Base-by-base conservation (phyloP, 169 alveolate genomes). In the Besnoitia besnoiti region DNA sequence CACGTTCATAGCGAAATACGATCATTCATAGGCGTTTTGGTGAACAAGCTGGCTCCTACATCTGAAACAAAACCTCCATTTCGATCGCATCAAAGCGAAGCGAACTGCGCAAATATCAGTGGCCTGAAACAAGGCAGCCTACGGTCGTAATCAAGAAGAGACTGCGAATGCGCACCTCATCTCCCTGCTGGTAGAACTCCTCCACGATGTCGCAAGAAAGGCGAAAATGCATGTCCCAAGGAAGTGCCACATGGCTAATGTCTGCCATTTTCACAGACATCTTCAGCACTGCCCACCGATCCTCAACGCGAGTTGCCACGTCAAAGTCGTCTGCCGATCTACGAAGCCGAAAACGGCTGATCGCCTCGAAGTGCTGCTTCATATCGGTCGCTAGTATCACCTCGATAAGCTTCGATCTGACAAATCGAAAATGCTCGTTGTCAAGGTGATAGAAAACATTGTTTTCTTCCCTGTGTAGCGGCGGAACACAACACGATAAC, bases 131-230 rank as follows among this genome's bases (percentile, higher is more conserved):
- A n/a, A n/a, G n/a, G n/a, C n/a, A n/a, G n/a, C n/a, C n/a, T n/a
- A n/a, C n/a, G n/a, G n/a, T n/a, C n/a, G n/a, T n/a, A n/a, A n/a
- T n/a, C n/a, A n/a, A n/a, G n/a, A n/a, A n/a, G n/a, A n/a, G n/a
- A n/a, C 51, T 84, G 39, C n/a, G 39, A 10, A 55, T 24, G 21
- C 93, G 21, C 51, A 89, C 93, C 62, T 95, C 97, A 46, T 95
- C 97, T 19, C 98, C 98, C 88, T 97, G 98, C 47, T 93, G 93
- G 93, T 95, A 96, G 91, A 95, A 96, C 89, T 97, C 98, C 88
- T 96, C 96, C 8, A 95, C 92, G 87, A 96, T 94, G 35, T 94
- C 91, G 76, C 92, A 92, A 24, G 97, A 94, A 97, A 97, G 95
- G 92, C 93, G 91, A 77, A 95, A 85, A 73, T 96, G 98, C 59